A percentile compares a stretch with the other conserved stretches of the same genome.
These are phyloP conservation scores for Pseudoscleropodium purum DNA, from an alignment of 225 moss, liverwort and hornwort genomes.

Conservation along the genomic window DNA sequence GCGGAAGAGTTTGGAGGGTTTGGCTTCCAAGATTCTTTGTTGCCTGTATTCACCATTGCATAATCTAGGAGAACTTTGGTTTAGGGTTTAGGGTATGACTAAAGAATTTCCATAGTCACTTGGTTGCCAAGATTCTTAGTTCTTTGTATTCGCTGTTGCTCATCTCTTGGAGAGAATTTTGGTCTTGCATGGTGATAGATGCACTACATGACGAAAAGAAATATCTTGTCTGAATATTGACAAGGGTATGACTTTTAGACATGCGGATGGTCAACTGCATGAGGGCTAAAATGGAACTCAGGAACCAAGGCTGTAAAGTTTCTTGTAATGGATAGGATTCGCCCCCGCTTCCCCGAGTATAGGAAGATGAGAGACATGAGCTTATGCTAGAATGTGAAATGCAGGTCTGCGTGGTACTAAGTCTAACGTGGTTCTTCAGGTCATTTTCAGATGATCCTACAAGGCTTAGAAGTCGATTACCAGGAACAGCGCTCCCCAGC, in stretches of 20 bases:
- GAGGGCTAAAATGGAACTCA: background rate
- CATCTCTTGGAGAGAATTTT: background rate
- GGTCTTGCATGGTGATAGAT: background rate
- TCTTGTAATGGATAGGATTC: background rate
- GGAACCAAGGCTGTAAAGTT: background rate
- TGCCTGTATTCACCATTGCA: background rate
- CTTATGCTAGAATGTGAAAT: background rate
- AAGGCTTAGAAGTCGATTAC: conserved; percentile 1
- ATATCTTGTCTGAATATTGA: background rate
- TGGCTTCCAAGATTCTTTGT: background rate
- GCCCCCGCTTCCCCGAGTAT: background rate
- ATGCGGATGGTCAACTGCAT: background rate
- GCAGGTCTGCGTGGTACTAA: conserved; percentile 7
- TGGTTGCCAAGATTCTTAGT: background rate
- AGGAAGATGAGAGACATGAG: background rate
- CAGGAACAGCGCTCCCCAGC: conserved; percentile 1
- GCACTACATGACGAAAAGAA: background rate
- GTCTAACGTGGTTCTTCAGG: conserved; percentile 25
- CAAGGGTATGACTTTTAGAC: background rate
- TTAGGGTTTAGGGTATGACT: background rate
- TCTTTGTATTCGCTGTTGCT: background rate
- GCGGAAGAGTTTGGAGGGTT: background rate
- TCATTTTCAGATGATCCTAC: conserved; percentile 2
- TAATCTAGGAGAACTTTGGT: background rate
- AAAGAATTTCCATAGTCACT: background rate